These are phyloP conservation scores for Delitschia confertaspora DNA, from an alignment of 495 filamentous ascomycete genomes.

Conservation along the genomic window DNA sequence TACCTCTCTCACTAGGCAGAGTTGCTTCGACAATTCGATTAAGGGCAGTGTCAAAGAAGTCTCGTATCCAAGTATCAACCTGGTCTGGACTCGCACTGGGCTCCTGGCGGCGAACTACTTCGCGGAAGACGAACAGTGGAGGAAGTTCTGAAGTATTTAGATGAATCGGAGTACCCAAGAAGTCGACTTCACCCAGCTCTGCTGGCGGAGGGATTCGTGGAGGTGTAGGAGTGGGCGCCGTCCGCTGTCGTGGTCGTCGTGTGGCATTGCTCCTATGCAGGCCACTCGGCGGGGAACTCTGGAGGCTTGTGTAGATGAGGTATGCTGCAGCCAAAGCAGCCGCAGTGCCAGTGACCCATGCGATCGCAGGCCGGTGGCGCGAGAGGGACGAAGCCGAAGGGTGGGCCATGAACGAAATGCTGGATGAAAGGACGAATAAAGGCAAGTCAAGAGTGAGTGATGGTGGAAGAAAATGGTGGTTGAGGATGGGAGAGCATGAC, in stretches of 20 bases:
- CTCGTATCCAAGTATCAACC: slow-evolving; percentile 3
- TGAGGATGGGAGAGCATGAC: not conserved
- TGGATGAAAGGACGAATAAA: too few relatives aligned
- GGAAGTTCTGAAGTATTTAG: slow-evolving; percentile 13
- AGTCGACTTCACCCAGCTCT: slow-evolving; percentile 15
- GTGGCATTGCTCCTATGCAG: slow-evolving; percentile 52
- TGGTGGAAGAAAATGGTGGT: not conserved
- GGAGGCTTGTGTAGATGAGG: slow-evolving; percentile 19
- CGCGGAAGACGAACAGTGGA: not conserved
- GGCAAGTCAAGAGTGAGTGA: too few relatives aligned
- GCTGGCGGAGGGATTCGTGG: slow-evolving; percentile 10
- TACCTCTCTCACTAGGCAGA: too few relatives aligned
- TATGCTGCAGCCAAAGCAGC: slow-evolving; percentile 27
- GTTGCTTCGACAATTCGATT: slow-evolving; percentile 13
- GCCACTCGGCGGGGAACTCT: not conserved
- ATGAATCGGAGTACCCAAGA: slow-evolving; percentile 11
- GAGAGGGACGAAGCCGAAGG: slow-evolving; percentile 19
- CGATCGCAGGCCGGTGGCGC: slow-evolving; percentile 26
- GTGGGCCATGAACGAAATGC: slow-evolving; percentile 23
- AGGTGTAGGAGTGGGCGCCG: not conserved
- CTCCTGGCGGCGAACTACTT: slow-evolving; percentile 3
- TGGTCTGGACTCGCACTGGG: slow-evolving; percentile 4
- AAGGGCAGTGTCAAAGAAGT: slow-evolving; percentile 22
- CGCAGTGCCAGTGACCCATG: slow-evolving; percentile 19
- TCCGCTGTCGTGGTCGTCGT: slow-evolving; percentile 7